Conservation (phyloP, 805 yeast genomes). For the Hanseniaspora lindneri region DNA sequence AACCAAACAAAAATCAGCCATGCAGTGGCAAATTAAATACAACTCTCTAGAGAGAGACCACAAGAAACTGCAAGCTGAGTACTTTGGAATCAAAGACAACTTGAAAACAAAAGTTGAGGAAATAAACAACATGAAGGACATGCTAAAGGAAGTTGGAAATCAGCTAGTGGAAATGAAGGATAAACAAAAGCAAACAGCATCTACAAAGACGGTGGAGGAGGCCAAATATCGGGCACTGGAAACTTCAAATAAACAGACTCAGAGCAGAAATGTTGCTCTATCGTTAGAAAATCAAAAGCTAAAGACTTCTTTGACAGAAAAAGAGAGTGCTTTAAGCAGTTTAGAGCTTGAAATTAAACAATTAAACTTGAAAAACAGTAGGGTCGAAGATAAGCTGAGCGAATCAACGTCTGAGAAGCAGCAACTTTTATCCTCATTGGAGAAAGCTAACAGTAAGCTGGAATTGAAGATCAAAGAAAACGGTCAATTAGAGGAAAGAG, state of each 20-base stretch:
- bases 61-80: slow-evolving; percentile 16
- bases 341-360: slow-evolving; percentile 26
- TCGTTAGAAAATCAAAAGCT: slow-evolving; percentile 19
- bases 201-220: slow-evolving; percentile 17
- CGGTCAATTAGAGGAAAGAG: slow-evolving; percentile 34
- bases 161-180: slow-evolving; percentile 65
- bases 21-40: slow-evolving; percentile 16
- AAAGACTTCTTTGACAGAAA: slow-evolving; percentile 25
- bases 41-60: slow-evolving; percentile 14
- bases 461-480: slow-evolving; percentile 31
- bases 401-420: slow-evolving; percentile 29
- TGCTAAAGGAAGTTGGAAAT: slow-evolving; percentile 64
- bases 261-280: slow-evolving; percentile 16
- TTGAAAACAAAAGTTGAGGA: slow-evolving; percentile 45
- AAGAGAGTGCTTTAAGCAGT: slow-evolving; percentile 32
- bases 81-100: slow-evolving; percentile 22
- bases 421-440: slow-evolving; percentile 30
- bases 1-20: slow-evolving; percentile 14
- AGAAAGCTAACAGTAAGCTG: slow-evolving; percentile 30
- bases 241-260: slow-evolving; percentile 11
- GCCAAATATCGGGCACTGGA: slow-evolving; percentile 18
- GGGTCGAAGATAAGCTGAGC: slow-evolving; percentile 20
- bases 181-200: slow-evolving; percentile 35
- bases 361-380: slow-evolving; percentile 25
- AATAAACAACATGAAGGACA: slow-evolving; percentile 58